Conservation (phyloP, 2,329 filamentous ascomycete genomes). For the Ceratocystiopsis brevicomis region DNA sequence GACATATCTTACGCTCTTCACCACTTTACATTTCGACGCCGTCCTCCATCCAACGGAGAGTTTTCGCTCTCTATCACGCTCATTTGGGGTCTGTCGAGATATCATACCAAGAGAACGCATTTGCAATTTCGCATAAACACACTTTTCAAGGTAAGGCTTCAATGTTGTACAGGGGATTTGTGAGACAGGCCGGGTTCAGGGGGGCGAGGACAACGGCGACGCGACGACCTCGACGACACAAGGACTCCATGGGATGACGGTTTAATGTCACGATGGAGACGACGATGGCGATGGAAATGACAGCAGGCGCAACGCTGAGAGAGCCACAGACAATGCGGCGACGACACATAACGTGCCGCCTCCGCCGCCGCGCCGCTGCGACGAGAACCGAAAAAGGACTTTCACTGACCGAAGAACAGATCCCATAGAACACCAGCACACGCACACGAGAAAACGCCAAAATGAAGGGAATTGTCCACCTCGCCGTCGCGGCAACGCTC, state of each 20-base stretch:
- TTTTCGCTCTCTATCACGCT: slow-evolving; percentile 34
- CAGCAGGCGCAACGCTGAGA: no score
- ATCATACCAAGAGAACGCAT: slow-evolving; percentile 6
- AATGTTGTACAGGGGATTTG: no score
- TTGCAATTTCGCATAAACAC: no score
- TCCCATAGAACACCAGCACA: background rate
- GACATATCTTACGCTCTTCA: slow-evolving; percentile 5
- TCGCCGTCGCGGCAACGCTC: slow-evolving; percentile 33
- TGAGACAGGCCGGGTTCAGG: no score
- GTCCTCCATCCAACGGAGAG: slow-evolving; percentile 33
- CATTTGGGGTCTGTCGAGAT: slow-evolving; percentile 21
- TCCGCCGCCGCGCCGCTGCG: no score
- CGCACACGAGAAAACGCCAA: slow-evolving; percentile 7
- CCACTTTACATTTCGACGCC: slow-evolving; percentile 9
- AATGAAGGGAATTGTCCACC: slow-evolving; percentile 32
- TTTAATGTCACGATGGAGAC: background rate
- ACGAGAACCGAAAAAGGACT: no score
- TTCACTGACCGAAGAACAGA: no score
- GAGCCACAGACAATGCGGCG: no score
- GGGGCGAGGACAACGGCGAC: no score
- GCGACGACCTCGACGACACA: background rate
- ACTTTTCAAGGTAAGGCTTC: no score
- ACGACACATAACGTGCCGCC: no score
- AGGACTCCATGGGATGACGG: background rate
- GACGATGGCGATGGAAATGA: background rate